Base-by-base conservation (phyloP, 208 protist species). In the Trichomonas vaginalis region DNA sequence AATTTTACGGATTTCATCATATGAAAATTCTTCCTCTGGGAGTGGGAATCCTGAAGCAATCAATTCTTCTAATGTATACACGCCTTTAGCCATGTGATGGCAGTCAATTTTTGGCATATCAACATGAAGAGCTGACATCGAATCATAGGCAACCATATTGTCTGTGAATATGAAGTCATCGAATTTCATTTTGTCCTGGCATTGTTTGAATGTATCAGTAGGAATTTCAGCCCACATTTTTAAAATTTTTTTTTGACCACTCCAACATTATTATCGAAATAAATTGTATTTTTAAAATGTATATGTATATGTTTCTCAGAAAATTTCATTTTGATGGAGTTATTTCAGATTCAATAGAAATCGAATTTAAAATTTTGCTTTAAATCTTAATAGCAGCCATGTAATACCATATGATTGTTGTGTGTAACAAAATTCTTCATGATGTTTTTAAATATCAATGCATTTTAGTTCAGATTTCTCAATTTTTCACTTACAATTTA, bases 1-100 rank as follows among this genome's bases (percentile, higher is more conserved):
- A 47, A 92, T 92, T n/a, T 51, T n/a, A 32, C 40, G 17, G 45
- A 92, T 92, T 92, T 92, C 86, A 51, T 92, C 86, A 51, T 48
- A 27, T 39, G 86, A 51, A 39, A 92, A 35, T 4, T 51, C 51
- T 39, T 92, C 86, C 35, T 48, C 45, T 35, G 86, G 86, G 0
- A 51, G 0, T 9, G 6, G 23, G 6, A 8, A n/a, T 39, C 86
- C 86, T 37, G 23, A 45, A 39, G 23, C 86, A 15, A 92, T 92
- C 6, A n/a, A 47, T 17, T 92, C 86, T n/a, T 92, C n/a, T 12
- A 92, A 12, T 27, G 45, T 39, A 92, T 49, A 45, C 0, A 39
- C 10, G 12, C 42, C 42, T 51, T 92, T 51, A 15, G 86, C 86
- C 12, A 92, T 92, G 12, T n/a, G 14, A 51, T 92, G 86, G n/a